Conservation (phyloP, 139 green algal genomes). For the Nannochloris sp. region DNA sequence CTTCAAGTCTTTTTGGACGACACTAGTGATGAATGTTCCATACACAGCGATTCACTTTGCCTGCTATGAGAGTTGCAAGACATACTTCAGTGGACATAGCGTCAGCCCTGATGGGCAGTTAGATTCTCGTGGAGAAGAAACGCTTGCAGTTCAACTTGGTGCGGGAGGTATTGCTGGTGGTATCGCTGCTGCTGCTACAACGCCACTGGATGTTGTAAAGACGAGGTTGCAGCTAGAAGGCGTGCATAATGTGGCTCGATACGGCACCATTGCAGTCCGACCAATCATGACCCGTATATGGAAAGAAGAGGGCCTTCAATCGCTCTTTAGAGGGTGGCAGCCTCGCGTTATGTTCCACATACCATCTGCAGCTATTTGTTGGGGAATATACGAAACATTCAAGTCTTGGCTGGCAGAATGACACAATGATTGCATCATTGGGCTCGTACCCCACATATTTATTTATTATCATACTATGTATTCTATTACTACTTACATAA, state of each 20-base stretch:
- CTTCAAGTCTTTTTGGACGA: conserved; percentile 81
- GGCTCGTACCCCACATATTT: not conserved
- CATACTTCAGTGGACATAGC: not conserved
- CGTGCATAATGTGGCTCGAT: conserved; percentile 39
- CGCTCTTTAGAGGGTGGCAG: conserved; percentile 68
- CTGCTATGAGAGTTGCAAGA: conserved; percentile 86
- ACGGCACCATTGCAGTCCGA: conserved; percentile 42
- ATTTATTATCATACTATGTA: not conserved
- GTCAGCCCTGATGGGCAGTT: not conserved
- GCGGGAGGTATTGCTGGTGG: conserved; percentile 71
- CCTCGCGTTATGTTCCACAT: conserved; percentile 90
- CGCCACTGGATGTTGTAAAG: conserved; percentile 86
- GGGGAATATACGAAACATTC: conserved; percentile 88
- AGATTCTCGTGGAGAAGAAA: conserved; percentile 2
- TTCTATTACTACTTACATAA: too few relatives aligned
- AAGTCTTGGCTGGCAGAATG: conserved; percentile 57
- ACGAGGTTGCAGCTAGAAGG: conserved; percentile 83
- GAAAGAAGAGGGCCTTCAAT: conserved; percentile 62
- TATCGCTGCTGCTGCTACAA: conserved; percentile 64
- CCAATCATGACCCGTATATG: conserved; percentile 59
- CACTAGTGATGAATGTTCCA: conserved; percentile 94
- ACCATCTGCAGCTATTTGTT: conserved; percentile 83
- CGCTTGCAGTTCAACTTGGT: conserved; percentile 40
- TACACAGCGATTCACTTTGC: conserved; percentile 90
- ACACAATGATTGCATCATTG: not conserved